These are phyloP conservation scores for Cladorrhinum samala DNA, from an alignment of 495 filamentous ascomycete genomes.

Conservation along the genomic window DNA sequence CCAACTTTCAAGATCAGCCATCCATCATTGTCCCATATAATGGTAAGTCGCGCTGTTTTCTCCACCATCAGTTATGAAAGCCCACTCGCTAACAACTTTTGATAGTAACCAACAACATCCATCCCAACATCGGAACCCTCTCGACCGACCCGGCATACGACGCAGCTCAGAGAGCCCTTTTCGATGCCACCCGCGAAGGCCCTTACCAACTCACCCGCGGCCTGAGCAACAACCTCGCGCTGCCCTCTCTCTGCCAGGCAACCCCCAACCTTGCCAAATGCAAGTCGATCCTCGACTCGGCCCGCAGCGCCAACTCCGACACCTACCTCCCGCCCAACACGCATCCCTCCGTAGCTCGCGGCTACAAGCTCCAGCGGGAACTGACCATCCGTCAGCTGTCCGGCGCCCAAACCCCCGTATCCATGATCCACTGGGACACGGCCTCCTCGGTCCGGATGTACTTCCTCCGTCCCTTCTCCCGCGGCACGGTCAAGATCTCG, in stretches of 20 bases:
- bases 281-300: constrained; percentile 25
- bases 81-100: too few relatives aligned
- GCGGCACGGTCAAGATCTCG: constrained; percentile 38
- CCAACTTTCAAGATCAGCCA: constrained; percentile 53
- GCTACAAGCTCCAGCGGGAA: constrained; percentile 29
- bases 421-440: constrained; percentile 32
- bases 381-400: constrained; percentile 23
- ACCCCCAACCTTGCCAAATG: constrained; percentile 18
- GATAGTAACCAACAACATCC: constrained; percentile 23
- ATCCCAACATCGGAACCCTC: constrained; percentile 26
- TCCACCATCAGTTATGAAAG: too few relatives aligned
- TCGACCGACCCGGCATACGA: constrained; percentile 20
- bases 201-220: constrained; percentile 2
- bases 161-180: constrained; percentile 1
- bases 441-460: constrained; percentile 28
- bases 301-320: constrained; percentile 23
- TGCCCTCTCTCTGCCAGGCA: constrained; percentile 28
- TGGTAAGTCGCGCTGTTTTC: constrained; percentile 20
- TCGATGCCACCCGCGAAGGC: not conserved
- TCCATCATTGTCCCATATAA: constrained; percentile 22
- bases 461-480: constrained; percentile 34
- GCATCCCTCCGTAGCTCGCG: constrained; percentile 32
- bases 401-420: constrained; percentile 17
- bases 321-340: constrained; percentile 30
- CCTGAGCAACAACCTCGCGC: constrained; percentile 17